Percentiles rank a stretch among this genome's conserved stretches.
These are phyloP conservation scores for Cyclanthera cordifolia DNA, from an alignment of 306 rosid species.

Conservation along the genomic window DNA sequence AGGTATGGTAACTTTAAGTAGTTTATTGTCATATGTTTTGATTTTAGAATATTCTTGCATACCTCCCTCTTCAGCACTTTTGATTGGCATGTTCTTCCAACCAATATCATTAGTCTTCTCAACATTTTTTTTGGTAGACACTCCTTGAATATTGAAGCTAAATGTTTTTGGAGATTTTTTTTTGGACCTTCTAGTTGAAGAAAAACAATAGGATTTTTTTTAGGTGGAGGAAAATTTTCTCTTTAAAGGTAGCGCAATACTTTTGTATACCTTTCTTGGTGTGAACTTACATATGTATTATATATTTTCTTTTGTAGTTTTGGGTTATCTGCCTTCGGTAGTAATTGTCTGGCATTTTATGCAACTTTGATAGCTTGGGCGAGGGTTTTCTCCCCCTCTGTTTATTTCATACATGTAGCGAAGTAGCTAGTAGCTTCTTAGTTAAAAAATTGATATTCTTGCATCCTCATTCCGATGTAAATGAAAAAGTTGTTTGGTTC, in stretches of 20 bases:
- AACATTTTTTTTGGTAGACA: neutral
- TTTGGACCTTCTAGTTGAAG: neutral
- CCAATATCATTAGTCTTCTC: neutral
- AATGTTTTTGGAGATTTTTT: neutral
- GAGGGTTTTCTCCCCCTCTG: neutral
- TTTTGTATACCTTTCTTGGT: neutral
- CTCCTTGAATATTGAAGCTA: neutral
- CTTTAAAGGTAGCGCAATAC: neutral
- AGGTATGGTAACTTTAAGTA: constrained; percentile 29
- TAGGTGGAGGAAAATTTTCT: neutral
- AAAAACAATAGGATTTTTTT: neutral
- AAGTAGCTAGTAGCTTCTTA: neutral
- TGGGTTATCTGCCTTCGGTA: neutral
- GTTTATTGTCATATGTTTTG: neutral
- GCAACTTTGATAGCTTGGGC: neutral
- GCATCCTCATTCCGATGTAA: neutral
- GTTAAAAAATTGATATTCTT: neutral
- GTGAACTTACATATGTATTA: neutral
- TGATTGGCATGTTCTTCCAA: neutral
- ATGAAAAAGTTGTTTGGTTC: neutral
- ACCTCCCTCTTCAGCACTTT: neutral
- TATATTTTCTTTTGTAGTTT: neutral
- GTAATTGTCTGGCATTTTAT: neutral
- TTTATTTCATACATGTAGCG: neutral
- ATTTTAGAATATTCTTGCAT: neutral